Base-by-base conservation (phyloP, 2,329 filamentous ascomycete species). In the Neopestalotiopsis sp. region DNA sequence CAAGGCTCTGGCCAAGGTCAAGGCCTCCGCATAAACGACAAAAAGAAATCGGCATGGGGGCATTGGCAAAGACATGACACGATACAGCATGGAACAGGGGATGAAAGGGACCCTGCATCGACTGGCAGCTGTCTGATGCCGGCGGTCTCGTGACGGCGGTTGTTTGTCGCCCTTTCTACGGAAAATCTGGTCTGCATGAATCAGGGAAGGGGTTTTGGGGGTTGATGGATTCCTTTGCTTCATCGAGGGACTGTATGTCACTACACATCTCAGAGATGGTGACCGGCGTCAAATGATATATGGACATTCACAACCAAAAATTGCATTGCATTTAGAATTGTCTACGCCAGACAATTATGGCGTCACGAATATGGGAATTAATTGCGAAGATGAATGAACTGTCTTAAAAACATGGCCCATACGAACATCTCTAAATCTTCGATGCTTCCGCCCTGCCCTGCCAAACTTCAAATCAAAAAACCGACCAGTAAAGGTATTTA, bases 1-100 rank as follows among this genome's bases (percentile, higher is more conserved):
- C 87, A 98, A 98, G 92, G 92, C 94, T 80, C 89, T 97, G 82
- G 94, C 94, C 83, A 97, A 97, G 91, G 88, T 97, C 86, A 93
- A 92, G 88, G 91, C 92, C 79, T 86, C 91, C 79, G 91, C 92
- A 84, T 94, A 92, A 86, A 82, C 80, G 65, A 69, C 28, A 42
- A 17, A 58, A 49, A 30, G 34, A 38, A 38, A 38, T 38, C 34
- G 45, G 20, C 45, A 52, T 52, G 61, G 34, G 24, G 34, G 38
- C 38, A 40, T 28, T 24, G 58, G 20, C 34, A 40, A 58, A n/a
- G 52, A 32, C 65, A 69, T 66, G 67, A 52, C 67, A 65, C 38
- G 67, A 57, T 52, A 68, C 56, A 57, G 62, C 63, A 68, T 64
- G 63, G 67, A 49, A 58, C 38, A 52, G 63, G 60, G 63, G 59